phyloP scores from a whole-genome alignment of 2,329 filamentous ascomycete genomes.

The Diplodia sapinea region DNA sequence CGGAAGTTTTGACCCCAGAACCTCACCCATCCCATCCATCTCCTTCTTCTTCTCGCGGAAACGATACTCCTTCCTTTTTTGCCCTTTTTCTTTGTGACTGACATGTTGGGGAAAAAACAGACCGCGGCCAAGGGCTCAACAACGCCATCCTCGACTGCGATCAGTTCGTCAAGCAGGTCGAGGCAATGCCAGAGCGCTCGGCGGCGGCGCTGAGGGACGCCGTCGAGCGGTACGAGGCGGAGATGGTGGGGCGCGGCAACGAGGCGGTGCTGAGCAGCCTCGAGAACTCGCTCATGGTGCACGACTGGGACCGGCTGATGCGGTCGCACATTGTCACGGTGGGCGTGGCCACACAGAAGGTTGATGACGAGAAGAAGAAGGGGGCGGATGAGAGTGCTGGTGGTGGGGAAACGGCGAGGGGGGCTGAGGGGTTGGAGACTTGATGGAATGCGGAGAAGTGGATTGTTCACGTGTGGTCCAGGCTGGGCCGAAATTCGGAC shows the following conservation, averaged over 20 bases:
- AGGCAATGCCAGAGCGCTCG: conserved; percentile 10
- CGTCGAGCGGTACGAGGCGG: conserved; percentile 42
- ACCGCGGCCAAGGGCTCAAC: conserved; percentile 58
- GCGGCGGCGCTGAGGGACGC: conserved; percentile 32
- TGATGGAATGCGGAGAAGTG: neutral
- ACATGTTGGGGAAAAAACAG: conserved; percentile 1
- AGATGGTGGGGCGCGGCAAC: conserved; percentile 50
- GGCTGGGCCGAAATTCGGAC: no score
- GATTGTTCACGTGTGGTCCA: no score
- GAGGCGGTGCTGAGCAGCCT: conserved; percentile 43
- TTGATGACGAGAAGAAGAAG: neutral
- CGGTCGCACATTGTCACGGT: conserved; percentile 44
- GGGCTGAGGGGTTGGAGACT: neutral
- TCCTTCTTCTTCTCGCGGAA: no score
- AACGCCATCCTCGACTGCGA: conserved; percentile 54
- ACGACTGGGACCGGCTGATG: conserved; percentile 47
- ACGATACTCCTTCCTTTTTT: neutral
- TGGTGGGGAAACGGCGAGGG: neutral
- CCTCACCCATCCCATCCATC: no score
- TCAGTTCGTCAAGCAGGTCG: conserved; percentile 44
- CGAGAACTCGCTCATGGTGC: conserved; percentile 44
- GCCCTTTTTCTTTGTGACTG: neutral
- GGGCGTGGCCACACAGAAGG: conserved; percentile 36
- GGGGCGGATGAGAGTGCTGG: neutral
- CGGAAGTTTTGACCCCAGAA: neutral